A percentile compares a stretch with the other conserved stretches of the same genome.
Evolutionary conservation across 257 asterid species (phyloP).

Genomic region (Nicotiana undulata): DNA sequence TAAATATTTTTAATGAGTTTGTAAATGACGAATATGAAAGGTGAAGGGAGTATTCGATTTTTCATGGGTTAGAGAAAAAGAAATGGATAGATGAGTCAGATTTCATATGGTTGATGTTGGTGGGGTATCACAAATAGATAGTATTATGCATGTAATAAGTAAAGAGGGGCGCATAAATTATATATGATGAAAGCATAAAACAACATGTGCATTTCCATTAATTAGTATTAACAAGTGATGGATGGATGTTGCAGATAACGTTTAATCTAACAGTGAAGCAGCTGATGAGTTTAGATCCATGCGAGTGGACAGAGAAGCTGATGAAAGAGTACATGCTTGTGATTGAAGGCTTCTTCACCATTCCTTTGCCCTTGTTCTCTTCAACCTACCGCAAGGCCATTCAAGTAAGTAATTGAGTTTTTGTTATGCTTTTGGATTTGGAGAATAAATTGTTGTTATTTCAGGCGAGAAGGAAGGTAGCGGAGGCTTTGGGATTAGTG

Average conservation of each 20-base stretch:
- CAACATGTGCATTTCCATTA: slow-evolving; percentile 56
- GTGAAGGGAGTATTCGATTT: not conserved
- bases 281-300: slow-evolving; percentile 95
- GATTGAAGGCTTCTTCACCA: slow-evolving; percentile 89
- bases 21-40: not conserved
- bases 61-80: not conserved
- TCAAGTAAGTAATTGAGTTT: slow-evolving; percentile 30
- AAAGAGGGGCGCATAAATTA: not conserved
- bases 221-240: not conserved
- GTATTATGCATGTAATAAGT: not conserved
- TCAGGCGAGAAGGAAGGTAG: slow-evolving; percentile 93
- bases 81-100: slow-evolving; percentile 25
- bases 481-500: slow-evolving; percentile 82
- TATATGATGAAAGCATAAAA: slow-evolving; percentile 29
- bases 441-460: not conserved
- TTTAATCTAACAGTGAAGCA: slow-evolving; percentile 91
- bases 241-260: slow-evolving; percentile 56
- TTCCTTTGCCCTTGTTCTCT: slow-evolving; percentile 77
- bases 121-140: not conserved
- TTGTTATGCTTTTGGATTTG: too few relatives aligned
- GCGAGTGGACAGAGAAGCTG: slow-evolving; percentile 94
- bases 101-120: slow-evolving; percentile 18
- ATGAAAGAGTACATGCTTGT: slow-evolving; percentile 98
- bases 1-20: not conserved
- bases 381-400: slow-evolving; percentile 88